A percentile compares a stretch with the other conserved stretches of the same genome.
phyloP scores from a whole-genome alignment of 805 yeast genomes.

The Barnettozyma sp. region DNA sequence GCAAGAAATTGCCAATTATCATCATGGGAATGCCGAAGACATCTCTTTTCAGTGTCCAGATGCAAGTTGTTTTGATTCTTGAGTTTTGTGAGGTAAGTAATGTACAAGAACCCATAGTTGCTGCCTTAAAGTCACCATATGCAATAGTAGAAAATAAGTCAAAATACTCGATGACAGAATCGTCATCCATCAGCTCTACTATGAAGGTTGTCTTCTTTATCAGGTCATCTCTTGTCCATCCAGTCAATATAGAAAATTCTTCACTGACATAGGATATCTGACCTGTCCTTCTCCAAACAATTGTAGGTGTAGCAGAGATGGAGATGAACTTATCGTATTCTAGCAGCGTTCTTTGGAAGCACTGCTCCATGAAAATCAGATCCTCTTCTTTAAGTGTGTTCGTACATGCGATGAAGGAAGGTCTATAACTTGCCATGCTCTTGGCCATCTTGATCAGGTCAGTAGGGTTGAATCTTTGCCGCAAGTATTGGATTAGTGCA shows the following conservation, averaged over 20 bases:
- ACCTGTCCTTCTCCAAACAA: conserved; percentile 94
- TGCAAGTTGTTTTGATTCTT: conserved; percentile 65
- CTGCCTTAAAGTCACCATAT: conserved; percentile 84
- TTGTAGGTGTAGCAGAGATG: conserved; percentile 87
- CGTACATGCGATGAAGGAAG: conserved; percentile 89
- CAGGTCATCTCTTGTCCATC: conserved; percentile 74
- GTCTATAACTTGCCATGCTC: conserved; percentile 84
- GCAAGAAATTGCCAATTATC: conserved; percentile 90
- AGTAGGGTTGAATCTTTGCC: conserved; percentile 59
- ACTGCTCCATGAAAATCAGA: conserved; percentile 90
- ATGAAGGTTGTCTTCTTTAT: conserved; percentile 64
- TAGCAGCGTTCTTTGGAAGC: conserved; percentile 84
- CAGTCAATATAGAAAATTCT: conserved; percentile 85
- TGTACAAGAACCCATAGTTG: conserved; percentile 83
- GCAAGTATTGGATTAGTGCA: conserved; percentile 64
- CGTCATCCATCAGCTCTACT: conserved; percentile 79
- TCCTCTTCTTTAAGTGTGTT: conserved; percentile 85
- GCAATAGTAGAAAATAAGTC: conserved; percentile 78
- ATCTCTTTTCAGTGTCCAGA: conserved; percentile 91
- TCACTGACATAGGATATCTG: conserved; percentile 94
- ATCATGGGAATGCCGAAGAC: conserved; percentile 96
- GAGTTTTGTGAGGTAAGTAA: conserved; percentile 53
- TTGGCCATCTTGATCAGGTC: conserved; percentile 78
- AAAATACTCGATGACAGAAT: conserved; percentile 81
- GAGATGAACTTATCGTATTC: conserved; percentile 83